Conservation (phyloP, 225 moss, liverwort and hornwort genomes). For the Antitrichia curtipendula region DNA sequence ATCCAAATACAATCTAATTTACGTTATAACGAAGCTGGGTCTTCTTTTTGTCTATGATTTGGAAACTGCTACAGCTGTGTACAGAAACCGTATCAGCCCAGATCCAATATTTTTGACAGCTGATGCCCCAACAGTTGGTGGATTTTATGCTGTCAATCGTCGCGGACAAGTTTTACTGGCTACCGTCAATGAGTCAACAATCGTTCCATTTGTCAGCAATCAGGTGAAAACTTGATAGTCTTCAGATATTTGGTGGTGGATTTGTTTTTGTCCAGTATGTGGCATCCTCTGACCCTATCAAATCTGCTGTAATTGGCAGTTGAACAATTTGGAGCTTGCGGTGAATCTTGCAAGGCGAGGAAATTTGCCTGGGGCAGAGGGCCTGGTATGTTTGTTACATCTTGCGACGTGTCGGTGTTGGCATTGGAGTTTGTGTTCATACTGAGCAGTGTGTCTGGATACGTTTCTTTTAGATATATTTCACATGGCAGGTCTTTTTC, state of each 20-base stretch:
- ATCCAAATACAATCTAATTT: conserved; percentile 79
- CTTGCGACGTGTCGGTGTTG: background rate
- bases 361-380: conserved; percentile 91
- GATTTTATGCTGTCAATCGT: conserved; percentile 95
- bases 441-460: background rate
- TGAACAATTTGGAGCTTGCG: conserved; percentile 96
- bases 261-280: background rate
- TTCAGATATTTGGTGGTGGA: background rate
- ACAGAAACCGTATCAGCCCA: conserved; percentile 95
- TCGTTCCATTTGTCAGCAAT: conserved; percentile 90
- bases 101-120: conserved; percentile 98
- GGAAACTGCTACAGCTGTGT: conserved; percentile 98
- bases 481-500: background rate
- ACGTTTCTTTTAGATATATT: background rate
- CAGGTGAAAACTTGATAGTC: conserved; percentile 43
- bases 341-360: conserved; percentile 98
- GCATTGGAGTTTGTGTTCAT: background rate
- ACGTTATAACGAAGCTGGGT: conserved; percentile 95
- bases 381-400: conserved; percentile 45
- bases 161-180: conserved; percentile 96
- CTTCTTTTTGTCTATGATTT: conserved; percentile 96
- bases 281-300: background rate
- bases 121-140: conserved; percentile 82
- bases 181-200: conserved; percentile 90
- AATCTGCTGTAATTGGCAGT: conserved; percentile 28